phyloP scores from a whole-genome alignment of 495 filamentous ascomycete genomes.

The Lentithecium fluviatile region DNA sequence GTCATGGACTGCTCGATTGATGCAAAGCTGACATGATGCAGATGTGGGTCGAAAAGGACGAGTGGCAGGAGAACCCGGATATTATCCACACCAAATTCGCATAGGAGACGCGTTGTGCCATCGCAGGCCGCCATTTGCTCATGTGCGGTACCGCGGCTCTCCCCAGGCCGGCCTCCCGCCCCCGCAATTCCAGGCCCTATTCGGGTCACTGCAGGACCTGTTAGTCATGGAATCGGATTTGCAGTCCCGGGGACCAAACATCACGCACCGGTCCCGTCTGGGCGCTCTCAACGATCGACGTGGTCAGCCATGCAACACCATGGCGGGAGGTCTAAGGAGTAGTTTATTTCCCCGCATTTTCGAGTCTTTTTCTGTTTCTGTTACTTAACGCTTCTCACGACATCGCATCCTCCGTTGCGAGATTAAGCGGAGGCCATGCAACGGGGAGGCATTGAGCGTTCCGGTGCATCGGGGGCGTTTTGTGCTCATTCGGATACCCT shows the following conservation, averaged over 20 bases:
- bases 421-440: neutral
- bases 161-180: constrained; percentile 27
- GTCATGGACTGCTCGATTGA: constrained; percentile 9
- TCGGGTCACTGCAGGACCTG: constrained; percentile 27
- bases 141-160: constrained; percentile 22
- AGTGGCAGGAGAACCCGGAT: constrained; percentile 99
- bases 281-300: constrained; percentile 12
- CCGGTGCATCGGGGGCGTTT: constrained; percentile 34
- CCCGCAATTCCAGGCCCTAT: constrained; percentile 25
- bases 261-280: neutral
- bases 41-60: constrained; percentile 99
- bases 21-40: constrained; percentile 42
- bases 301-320: constrained; percentile 15
- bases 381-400: constrained; percentile 24
- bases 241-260: constrained; percentile 12
- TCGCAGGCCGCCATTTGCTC: constrained; percentile 23
- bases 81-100: constrained; percentile 98
- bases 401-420: constrained; percentile 6
- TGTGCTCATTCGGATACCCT: constrained; percentile 31
- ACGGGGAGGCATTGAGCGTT: constrained; percentile 3
- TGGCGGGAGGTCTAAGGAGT: constrained; percentile 16
- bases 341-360: constrained; percentile 35
- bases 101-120: constrained; percentile 45
- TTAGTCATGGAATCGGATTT: constrained; percentile 37
- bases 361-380: constrained; percentile 19